phyloP scores from a whole-genome alignment of 225 moss, liverwort and hornwort species.

The Lunularia cruciata region DNA sequence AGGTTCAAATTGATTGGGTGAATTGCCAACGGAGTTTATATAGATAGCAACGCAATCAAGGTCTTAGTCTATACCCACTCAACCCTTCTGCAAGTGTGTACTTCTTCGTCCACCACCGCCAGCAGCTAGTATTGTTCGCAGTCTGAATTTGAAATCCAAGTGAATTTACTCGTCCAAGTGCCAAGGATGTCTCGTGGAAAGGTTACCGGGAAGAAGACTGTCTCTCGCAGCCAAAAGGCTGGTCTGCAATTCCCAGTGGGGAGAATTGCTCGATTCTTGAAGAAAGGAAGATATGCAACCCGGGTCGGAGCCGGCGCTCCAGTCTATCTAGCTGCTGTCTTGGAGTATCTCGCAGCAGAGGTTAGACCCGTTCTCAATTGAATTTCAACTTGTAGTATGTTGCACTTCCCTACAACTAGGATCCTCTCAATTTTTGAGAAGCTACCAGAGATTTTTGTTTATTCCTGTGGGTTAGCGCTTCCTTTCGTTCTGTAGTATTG shows the following conservation, averaged over 20 bases:
- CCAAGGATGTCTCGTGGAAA: constrained; percentile 30
- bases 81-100: not conserved
- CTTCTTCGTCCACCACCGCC: too few relatives aligned
- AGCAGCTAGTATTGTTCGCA: not conserved
- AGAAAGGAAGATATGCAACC: constrained; percentile 23
- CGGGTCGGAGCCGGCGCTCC: constrained; percentile 31
- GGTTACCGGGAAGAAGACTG: constrained; percentile 28
- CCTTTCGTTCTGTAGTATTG: too few relatives aligned
- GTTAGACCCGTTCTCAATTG: not conserved
- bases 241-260: constrained; percentile 37
- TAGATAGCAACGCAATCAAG: not conserved
- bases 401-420: too few relatives aligned
- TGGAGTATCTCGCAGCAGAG: constrained; percentile 35
- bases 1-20: constrained; percentile 1
- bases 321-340: constrained; percentile 28
- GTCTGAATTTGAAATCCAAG: not conserved
- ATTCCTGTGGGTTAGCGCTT: too few relatives aligned
- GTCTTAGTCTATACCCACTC: not conserved
- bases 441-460: not conserved
- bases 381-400: not conserved
- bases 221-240: constrained; percentile 33
- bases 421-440: too few relatives aligned
- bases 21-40: not conserved
- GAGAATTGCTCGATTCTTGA: constrained; percentile 30
- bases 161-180: not conserved